A percentile compares a stretch with the other conserved stretches of the same genome.
These are phyloP conservation scores for Cutaneotrichosporon sp. DNA, from an alignment of 1,284 basidiomycete species.

Conservation along the genomic window DNA sequence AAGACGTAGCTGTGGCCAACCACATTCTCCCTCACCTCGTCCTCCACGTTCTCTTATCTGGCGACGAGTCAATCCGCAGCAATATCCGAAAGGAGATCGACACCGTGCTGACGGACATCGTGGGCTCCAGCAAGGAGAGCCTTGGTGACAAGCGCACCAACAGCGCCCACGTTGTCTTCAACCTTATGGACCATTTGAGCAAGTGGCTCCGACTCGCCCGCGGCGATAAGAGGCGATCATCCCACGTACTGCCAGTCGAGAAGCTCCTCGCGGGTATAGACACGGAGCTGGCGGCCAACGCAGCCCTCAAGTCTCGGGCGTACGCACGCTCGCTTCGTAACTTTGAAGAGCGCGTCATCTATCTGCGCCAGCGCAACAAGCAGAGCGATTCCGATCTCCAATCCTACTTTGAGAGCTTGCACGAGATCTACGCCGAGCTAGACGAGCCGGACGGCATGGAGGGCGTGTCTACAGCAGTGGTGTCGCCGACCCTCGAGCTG, in stretches of 20 bases:
- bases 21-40: constrained; percentile 90
- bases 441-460: constrained; percentile 99
- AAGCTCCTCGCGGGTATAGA: constrained; percentile 79
- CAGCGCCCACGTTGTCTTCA: constrained; percentile 91
- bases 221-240: constrained; percentile 52
- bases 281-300: constrained; percentile 84
- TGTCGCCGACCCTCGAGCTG: constrained; percentile 88
- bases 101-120: constrained; percentile 82
- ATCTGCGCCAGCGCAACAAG: constrained; percentile 57
- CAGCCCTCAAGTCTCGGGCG: constrained; percentile 89
- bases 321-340: constrained; percentile 93
- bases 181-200: constrained; percentile 90
- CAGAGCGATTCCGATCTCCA: constrained; percentile 61
- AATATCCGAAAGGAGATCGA: constrained; percentile 75
- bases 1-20: constrained; percentile 87
- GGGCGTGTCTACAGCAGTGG: constrained; percentile 84
- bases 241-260: constrained; percentile 58
- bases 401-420: constrained; percentile 82
- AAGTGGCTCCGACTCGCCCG: constrained; percentile 72
- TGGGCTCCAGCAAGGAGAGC: constrained; percentile 62
- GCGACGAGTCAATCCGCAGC: constrained; percentile 62
- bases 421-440: constrained; percentile 92
- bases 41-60: constrained; percentile 79
- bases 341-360: constrained; percentile 75
- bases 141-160: constrained; percentile 74